Evolutionary conservation across 192 early-diverging fungal species (phyloP).

Genomic region (Gamsiella multidivaricata): DNA sequence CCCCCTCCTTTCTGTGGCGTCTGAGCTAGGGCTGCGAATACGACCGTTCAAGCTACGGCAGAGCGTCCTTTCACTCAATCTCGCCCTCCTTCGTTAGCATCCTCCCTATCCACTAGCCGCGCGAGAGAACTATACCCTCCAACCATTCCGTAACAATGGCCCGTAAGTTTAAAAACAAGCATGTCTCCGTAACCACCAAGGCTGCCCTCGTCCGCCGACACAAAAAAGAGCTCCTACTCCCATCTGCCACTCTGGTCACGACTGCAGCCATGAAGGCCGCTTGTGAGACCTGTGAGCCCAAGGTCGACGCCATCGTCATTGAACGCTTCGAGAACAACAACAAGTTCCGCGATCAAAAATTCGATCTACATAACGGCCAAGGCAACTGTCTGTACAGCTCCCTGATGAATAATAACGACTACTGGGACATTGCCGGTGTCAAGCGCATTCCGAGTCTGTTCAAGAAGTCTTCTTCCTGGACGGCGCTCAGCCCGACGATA

Average conservation of each 20-base stretch:
- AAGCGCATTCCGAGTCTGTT: constrained; percentile 54
- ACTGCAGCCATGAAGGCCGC: constrained; percentile 22
- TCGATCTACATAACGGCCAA: constrained; percentile 14
- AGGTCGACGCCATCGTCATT: constrained; percentile 27
- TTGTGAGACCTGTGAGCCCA: constrained; percentile 13
- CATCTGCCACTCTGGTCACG: constrained; percentile 12
- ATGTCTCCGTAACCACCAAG: no score
- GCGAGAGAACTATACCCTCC: no score
- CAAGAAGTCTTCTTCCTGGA: constrained; percentile 55
- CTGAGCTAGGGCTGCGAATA: no score
- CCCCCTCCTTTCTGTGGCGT: no score
- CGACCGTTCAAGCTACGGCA: no score
- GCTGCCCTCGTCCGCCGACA: no score
- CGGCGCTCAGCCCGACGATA: constrained; percentile 37
- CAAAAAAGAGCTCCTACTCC: not conserved
- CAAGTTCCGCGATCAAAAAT: constrained; percentile 20
- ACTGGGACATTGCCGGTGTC: constrained; percentile 4
- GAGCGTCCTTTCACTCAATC: no score
- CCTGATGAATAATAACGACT: not conserved
- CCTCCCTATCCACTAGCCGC: no score
- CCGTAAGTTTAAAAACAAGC: no score
- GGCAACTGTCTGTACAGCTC: constrained; percentile 12
- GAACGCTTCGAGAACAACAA: constrained; percentile 18
- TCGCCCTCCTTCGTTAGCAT: no score
- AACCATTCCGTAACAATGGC: no score